phyloP scores from a whole-genome alignment of 805 yeast genomes.

The Candida boleticola region DNA sequence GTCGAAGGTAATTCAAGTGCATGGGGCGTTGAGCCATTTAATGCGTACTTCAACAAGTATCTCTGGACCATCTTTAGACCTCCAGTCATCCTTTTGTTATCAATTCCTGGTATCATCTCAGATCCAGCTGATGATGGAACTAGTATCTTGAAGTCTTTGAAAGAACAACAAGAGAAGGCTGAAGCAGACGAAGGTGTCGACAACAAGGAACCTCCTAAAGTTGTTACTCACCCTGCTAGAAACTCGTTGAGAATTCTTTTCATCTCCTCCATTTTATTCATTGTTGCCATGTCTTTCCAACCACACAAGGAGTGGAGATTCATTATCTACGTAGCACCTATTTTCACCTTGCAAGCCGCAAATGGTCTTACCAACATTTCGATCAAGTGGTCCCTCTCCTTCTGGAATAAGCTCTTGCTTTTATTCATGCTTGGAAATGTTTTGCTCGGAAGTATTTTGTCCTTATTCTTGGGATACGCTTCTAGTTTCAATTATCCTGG shows the following conservation, averaged over 20 bases:
- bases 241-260: conserved; percentile 45
- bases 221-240: conserved; percentile 29
- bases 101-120: conserved; percentile 40
- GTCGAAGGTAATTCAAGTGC: conserved; percentile 66
- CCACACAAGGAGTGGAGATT: conserved; percentile 97
- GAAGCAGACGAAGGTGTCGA: background rate
- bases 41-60: conserved; percentile 61
- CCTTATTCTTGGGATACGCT: conserved; percentile 54
- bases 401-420: conserved; percentile 27
- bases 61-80: conserved; percentile 36
- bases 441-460: conserved; percentile 30
- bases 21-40: conserved; percentile 85
- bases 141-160: conserved; percentile 27
- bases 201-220: conserved; percentile 13
- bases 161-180: conserved; percentile 11
- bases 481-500: conserved; percentile 88
- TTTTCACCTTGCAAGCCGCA: conserved; percentile 63
- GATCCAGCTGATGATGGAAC: conserved; percentile 39
- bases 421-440: conserved; percentile 23
- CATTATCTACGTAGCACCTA: conserved; percentile 71
- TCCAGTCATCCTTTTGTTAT: conserved; percentile 43
- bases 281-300: conserved; percentile 69
- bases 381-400: conserved; percentile 14
- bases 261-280: conserved; percentile 51
- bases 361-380: conserved; percentile 46